Evolutionary conservation across 495 filamentous ascomycete genomes (phyloP).

Genomic region (Astrothelium subdiscretum): DNA sequence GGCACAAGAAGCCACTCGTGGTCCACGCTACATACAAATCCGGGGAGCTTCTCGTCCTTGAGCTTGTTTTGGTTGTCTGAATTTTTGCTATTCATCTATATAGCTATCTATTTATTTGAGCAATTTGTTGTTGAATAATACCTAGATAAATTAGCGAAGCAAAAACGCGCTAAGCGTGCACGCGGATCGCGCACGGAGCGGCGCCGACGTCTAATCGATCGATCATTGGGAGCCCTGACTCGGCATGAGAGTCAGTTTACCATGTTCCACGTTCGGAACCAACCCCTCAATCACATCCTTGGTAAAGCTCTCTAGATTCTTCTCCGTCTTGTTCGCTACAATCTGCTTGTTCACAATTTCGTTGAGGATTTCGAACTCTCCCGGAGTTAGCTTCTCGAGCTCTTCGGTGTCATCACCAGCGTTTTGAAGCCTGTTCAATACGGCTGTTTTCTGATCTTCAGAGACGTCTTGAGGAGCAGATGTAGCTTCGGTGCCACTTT

Average conservation of each 20-base stretch:
- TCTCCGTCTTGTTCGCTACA: background rate
- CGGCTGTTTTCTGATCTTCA: background rate
- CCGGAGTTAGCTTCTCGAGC: background rate
- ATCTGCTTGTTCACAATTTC: background rate
- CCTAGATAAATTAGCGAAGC: no score
- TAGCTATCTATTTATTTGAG: no score
- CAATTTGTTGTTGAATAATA: no score
- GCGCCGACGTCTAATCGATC: no score
- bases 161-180: no score
- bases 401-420: background rate
- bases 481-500: background rate
- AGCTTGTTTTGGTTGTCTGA: no score
- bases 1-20: background rate
- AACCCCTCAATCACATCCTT: background rate
- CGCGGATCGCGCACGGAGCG: no score
- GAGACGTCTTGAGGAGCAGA: background rate
- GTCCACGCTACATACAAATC: background rate
- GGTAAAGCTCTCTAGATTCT: background rate
- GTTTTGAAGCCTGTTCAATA: background rate
- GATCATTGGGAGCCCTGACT: no score
- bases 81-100: no score
- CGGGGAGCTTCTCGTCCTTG: background rate
- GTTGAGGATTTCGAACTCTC: background rate
- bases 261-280: background rate
- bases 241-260: background rate